phyloP scores from a whole-genome alignment of 768 basidiomycete genomes.

The Guyanaporus albipodus region DNA sequence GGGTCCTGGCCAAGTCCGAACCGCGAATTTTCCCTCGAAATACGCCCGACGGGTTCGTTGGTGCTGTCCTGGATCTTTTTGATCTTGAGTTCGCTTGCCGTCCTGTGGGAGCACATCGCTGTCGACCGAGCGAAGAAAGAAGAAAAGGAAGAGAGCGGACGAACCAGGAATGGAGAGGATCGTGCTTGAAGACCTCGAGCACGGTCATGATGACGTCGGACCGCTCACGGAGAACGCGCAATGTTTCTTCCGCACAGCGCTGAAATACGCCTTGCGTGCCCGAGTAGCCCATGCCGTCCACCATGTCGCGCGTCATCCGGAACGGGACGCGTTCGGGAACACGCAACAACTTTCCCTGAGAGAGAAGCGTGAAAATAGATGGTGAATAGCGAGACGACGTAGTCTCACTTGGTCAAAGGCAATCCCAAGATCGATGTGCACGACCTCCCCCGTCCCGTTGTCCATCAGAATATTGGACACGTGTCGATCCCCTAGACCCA shows the following conservation, averaged over 20 bases:
- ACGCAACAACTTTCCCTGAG: conserved; percentile 73
- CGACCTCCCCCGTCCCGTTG: conserved; percentile 73
- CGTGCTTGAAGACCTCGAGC: conserved; percentile 94
- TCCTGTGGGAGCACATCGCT: conserved; percentile 43
- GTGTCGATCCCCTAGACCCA: conserved; percentile 93
- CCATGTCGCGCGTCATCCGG: conserved; percentile 88
- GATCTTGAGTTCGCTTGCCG: conserved; percentile 72
- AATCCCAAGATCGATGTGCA: conserved; percentile 96
- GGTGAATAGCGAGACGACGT: too few species aligned
- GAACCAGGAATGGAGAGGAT: conserved; percentile 91
- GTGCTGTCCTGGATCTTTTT: conserved; percentile 54
- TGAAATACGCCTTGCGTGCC: conserved; percentile 94
- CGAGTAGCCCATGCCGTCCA: conserved; percentile 89
- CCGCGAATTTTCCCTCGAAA: conserved; percentile 24
- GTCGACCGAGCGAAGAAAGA: neutral
- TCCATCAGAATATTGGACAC: conserved; percentile 90
- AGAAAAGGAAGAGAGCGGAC: conserved; percentile 16
- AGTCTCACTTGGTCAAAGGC: conserved; percentile 83
- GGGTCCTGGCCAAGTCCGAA: conserved; percentile 58
- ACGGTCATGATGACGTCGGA: conserved; percentile 91
- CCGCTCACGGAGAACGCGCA: conserved; percentile 82
- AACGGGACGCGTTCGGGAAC: conserved; percentile 92
- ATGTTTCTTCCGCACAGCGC: conserved; percentile 89
- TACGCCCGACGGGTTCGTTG: conserved; percentile 22
- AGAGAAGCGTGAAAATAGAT: neutral